Conservation (phyloP, 805 yeast genomes). For the Starmerella geochares region DNA sequence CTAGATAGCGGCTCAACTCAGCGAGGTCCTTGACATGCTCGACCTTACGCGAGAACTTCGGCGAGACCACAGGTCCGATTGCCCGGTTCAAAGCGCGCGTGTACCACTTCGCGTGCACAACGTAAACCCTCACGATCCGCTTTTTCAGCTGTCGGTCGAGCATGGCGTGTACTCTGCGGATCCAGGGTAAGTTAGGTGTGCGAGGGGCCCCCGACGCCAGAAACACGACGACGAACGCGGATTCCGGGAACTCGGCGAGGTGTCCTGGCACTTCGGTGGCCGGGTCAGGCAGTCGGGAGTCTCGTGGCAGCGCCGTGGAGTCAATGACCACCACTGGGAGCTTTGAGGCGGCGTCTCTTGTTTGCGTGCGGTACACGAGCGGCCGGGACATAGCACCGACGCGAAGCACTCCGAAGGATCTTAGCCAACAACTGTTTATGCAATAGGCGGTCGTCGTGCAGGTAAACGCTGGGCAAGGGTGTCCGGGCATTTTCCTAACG, state of each 20-base stretch:
- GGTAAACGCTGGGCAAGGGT: background rate
- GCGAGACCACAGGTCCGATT: conserved; percentile 43
- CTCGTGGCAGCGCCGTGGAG: conserved; percentile 49
- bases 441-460: background rate
- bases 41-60: conserved; percentile 38
- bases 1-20: conserved; percentile 52
- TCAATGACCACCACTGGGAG: conserved; percentile 75
- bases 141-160: conserved; percentile 49
- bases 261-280: conserved; percentile 48
- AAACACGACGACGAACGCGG: conserved; percentile 55
- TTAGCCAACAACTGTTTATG: background rate
- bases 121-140: conserved; percentile 50
- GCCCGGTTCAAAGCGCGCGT: conserved; percentile 56
- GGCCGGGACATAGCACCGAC: conserved; percentile 14
- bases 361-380: conserved; percentile 14
- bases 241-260: conserved; percentile 46
- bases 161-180: conserved; percentile 46
- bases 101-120: conserved; percentile 89
- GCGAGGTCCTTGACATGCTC: conserved; percentile 42
- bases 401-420: background rate
- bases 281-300: conserved; percentile 38
- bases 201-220: conserved; percentile 70
- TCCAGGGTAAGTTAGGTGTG: conserved; percentile 58
- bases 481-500: background rate
- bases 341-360: conserved; percentile 50